phyloP scores from a whole-genome alignment of 257 asterid genomes.

The Solanum tarijense region DNA sequence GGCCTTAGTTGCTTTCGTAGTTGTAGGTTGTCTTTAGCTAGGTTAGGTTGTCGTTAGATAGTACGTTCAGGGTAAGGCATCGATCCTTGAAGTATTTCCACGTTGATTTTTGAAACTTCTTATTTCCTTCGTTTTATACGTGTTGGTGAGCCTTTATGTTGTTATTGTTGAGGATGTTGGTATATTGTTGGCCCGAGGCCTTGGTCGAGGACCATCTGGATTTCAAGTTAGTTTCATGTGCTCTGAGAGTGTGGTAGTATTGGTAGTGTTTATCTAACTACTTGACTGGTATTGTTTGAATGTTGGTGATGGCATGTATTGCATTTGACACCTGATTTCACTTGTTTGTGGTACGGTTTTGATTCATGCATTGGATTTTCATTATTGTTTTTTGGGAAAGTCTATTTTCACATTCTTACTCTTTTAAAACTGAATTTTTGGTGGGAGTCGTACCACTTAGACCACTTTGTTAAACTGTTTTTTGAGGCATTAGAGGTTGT shows the following conservation, averaged over 20 bases:
- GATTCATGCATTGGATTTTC: not conserved
- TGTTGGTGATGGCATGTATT: not conserved
- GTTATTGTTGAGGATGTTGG: not conserved
- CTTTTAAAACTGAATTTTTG: not conserved
- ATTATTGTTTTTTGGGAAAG: too few species aligned
- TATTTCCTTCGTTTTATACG: not conserved
- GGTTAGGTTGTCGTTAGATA: not conserved
- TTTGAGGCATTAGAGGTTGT: not conserved
- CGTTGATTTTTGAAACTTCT: too few species aligned
- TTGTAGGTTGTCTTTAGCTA: not conserved
- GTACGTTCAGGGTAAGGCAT: not conserved
- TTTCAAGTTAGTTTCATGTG: not conserved
- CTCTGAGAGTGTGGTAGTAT: not conserved
- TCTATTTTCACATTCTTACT: not conserved
- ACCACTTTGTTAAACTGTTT: not conserved
- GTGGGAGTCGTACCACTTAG: not conserved
- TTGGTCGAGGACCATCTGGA: not conserved
- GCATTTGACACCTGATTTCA: not conserved
- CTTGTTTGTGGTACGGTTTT: not conserved
- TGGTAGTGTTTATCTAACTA: too few species aligned
- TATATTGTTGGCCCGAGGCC: not conserved
- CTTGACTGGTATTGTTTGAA: not conserved
- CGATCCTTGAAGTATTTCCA: not conserved
- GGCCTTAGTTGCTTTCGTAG: not conserved
- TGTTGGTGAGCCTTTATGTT: not conserved